phyloP scores from a whole-genome alignment of 495 filamentous ascomycete species.

The Rostrohypoxylon terebratum region DNA sequence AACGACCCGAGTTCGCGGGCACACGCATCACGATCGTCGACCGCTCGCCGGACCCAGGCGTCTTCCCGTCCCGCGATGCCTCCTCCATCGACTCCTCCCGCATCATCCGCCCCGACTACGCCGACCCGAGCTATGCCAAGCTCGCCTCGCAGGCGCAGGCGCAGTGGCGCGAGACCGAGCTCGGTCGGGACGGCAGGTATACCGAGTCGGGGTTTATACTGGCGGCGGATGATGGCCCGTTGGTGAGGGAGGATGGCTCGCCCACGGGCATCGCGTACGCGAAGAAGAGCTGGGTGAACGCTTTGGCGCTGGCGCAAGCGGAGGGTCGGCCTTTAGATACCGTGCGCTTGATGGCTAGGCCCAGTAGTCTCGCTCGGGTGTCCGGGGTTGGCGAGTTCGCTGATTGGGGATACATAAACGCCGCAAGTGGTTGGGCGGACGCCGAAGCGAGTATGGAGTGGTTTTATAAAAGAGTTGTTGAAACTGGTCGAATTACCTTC shows the following conservation, averaged over 20 bases:
- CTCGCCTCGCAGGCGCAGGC: constrained; percentile 75
- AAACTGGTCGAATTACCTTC: constrained; percentile 71
- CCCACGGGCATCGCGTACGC: constrained; percentile 73
- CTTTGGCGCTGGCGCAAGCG: constrained; percentile 55
- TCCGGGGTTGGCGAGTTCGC: constrained; percentile 64
- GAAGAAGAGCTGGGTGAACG: constrained; percentile 72
- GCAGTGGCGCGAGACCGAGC: constrained; percentile 73
- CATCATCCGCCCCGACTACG: constrained; percentile 86
- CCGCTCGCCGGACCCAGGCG: constrained; percentile 61
- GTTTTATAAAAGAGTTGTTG: constrained; percentile 64
- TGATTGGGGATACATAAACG: constrained; percentile 83
- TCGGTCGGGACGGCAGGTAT: constrained; percentile 77
- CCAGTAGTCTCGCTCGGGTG: constrained; percentile 62
- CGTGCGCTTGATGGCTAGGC: constrained; percentile 63
- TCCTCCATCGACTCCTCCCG: constrained; percentile 80
- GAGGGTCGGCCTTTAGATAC: constrained; percentile 57
- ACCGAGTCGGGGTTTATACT: constrained; percentile 79
- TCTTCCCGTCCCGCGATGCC: constrained; percentile 75
- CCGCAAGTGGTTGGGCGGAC: constrained; percentile 84
- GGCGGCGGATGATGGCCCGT: constrained; percentile 61
- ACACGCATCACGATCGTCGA: constrained; percentile 76
- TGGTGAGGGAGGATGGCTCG: constrained; percentile 52
- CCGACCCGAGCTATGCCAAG: constrained; percentile 74
- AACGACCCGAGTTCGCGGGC: constrained; percentile 64
- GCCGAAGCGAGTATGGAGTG: constrained; percentile 78